Base-by-base conservation (phyloP, 805 yeast species). In the Candida schatavii region DNA sequence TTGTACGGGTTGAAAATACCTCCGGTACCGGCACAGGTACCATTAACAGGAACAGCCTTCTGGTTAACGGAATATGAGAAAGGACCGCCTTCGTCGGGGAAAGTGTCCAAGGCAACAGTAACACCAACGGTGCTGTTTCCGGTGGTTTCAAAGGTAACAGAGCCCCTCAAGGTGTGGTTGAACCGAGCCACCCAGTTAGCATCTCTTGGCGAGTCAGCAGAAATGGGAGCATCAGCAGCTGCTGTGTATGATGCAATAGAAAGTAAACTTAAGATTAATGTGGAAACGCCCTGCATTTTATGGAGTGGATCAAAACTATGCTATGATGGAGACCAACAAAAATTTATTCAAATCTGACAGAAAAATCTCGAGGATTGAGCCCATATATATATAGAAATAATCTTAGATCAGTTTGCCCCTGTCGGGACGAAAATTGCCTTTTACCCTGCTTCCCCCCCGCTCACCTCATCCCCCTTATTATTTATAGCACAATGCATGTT, bases 61-160 rank as follows among this genome's bases (percentile, higher is more conserved):
- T 59, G 54, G 50, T 69, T 72, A 43, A 69, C 56, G 48, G 66
- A 72, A 60, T 69, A 69, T 29, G 54, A 42, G 59, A 66, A 69
- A 21, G 72, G 70, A 14, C 71, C 72, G 19, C 70, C 70, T 3
- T 46, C 22, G 13, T 46, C 26, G 9, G 73, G 74, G 48, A 69
- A 62, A 22, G 56, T 59, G 9, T 48, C 30, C 26, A 68, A 38
- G 39, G 64, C 56, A n/a, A 66, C 68, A 19, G 47, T 42, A 7
- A 68, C 66, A 28, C 45, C 44, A 14, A 68, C 68, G 6, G 64
- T 43, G 10, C 72, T 72, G 44, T 65, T 58, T 23, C 47, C 25
- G 26, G 60, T 52, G 14, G 62, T 47, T 20, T 55, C 44, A 43
- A 69, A 68, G 15, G 45, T 43, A 32, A 69, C 62, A 5, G 47